Evolutionary conservation across 2,329 filamentous ascomycete genomes (phyloP), one percentile per base, ranked within the genome.

Genomic region (Dryadomyces quercivorus): DNA sequence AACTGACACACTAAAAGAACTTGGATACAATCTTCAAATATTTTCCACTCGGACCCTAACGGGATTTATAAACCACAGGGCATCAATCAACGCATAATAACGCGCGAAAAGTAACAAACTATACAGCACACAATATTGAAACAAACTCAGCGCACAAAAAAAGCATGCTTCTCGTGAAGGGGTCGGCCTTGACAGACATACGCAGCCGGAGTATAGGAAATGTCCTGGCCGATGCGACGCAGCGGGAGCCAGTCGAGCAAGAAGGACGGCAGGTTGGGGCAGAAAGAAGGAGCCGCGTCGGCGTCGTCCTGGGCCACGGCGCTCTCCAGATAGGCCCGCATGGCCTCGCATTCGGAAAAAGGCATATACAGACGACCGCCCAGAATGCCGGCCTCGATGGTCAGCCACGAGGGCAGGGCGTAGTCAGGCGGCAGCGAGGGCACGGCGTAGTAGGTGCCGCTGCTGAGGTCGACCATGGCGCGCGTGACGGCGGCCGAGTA

Each of bases 401-500:
- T 68, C 0, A 86, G 65, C 78, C 78, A 83, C 0, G 56, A 20
- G 0, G 82, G 80, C 0, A 74, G 63, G 1, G 58, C 48, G 67
- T 71, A 75, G 0, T 59, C 50, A 0, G 42, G 1, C 0, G 75
- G 70, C 0, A 81, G 63, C 0, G 63, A 21, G 0, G 83, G 82
- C 1, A 80, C 66, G 0, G 73, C 65, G 59, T 77, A 79, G 61
- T 74, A 85, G 0, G 62, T 61, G 0, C 86, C 65, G 0, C 61
- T 59, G 58, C 82, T 79, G 65, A 85, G 84, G 4, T 72, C 67
- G 0, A 77, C 62, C 82, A 86, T 86, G 1, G 71, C 69, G 26
- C 73, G 71, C 0, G 81, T 84, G 0, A 82, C 71, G 0, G 83
- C 79, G 0, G 82, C 75, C 0, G 81, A 71, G 56, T 86, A 86